Base-by-base conservation (phyloP, 2,329 filamentous ascomycete genomes). In the Phialophora tarda region DNA sequence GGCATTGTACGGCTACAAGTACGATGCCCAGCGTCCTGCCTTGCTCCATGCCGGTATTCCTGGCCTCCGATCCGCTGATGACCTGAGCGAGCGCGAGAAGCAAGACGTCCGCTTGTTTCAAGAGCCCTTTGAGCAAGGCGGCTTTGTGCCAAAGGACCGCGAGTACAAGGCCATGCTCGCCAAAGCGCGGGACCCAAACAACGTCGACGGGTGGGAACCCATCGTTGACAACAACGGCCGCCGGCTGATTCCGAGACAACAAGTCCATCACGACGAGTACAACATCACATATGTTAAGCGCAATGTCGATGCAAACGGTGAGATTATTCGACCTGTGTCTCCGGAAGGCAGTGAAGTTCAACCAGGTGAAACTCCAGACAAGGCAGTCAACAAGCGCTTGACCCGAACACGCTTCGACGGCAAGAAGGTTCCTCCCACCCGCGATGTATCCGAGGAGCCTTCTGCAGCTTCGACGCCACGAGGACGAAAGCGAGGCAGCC, bases 1-100 rank as follows among this genome's bases (percentile, higher is more conserved):
- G 0, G 82, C 83, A 64, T 76, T 89, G 0, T 89, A 88, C 72
- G 84, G 85, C 63, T 88, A 88, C 74, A 81, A 80, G 38, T 85
- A 85, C 73, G 84, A 86, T 67, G 75, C 83, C 0, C 84, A 84
- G 71, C 62, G 66, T 23, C 69, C 69, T 17, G 68, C 69, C n/a
- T 59, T 71, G 23, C 69, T 71, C 26, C 59, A 65, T 34, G 65
- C 67, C 28, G 82, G 81, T 65, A 71, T 78, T 53, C 76, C 77
- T 12, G 62, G 66, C n/a, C 48, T 66, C 17, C 64, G 66, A 50
- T 50, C 67, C 23, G 61, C 63, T 17, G 71, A 73, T 51, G 67
- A 70, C 41, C 63, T 71, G 17, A 67, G 65, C n/a, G 71, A 72
- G 8, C 62, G 67, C n/a, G 71, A 73, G 57, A 75, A 77, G 41